Evolutionary conservation across 371 early-diverging fungal genomes (phyloP), one percentile per base, ranked within the genome.

Genomic region (Nosema granulosis): DNA sequence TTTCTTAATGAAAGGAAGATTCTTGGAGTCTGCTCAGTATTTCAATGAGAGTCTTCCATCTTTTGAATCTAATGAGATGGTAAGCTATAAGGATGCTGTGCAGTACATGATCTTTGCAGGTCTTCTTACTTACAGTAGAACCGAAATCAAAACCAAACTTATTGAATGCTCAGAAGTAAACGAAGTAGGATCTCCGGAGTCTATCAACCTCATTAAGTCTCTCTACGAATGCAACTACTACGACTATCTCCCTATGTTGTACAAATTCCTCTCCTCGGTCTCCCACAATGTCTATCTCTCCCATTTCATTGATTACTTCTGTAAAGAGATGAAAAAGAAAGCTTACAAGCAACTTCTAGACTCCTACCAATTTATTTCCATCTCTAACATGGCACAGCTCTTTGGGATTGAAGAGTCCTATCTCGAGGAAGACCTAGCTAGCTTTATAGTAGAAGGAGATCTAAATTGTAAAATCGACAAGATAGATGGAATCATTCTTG

Each of bases 381-480:
- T 97, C 75, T 90, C 90, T 75, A 92, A 91, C 68, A 94, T 99
- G 94, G 96, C 97, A 29, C 88, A 89, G 58, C 88, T 92, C 32
- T 97, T 99, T 88, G 95, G 95, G 52, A 94, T 99, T 62, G 88
- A 89, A 11, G 90, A 91, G 80, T 93, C 91, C 51, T 67, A 65
- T 73, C 68, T 79, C 18, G 35, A 74, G 83, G 90, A 91, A 76
- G 97, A 99, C 80, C 85, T 99, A 54, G 90, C 93, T 71, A 89
- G 89, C 74, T 96, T 94, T 83, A 95, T 97, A 82, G 91, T 95
- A 16, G 91, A 93, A 6, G 94, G 94, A 24, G 91, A 96, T 31
- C 87, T 98, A 57, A 92, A 94, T 85, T 95, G 95, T 81, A 94
- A 93, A 26, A 96, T 98, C 82, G 97, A 98, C 87, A 94, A 94